Evolutionary conservation across 257 asterid species (phyloP).

Genomic region (Solanum commersonii): DNA sequence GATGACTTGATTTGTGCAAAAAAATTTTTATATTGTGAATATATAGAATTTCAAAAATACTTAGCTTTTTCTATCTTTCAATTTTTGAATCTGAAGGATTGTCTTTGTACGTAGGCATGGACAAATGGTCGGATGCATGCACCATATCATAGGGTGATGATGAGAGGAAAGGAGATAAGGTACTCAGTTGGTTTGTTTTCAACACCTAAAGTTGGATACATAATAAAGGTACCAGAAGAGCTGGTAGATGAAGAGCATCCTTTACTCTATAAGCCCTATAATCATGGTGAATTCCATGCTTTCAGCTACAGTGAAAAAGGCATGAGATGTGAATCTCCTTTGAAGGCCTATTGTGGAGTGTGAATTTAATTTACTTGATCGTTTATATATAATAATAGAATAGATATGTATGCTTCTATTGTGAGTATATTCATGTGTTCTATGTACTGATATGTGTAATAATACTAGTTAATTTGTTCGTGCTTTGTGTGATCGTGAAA

Average conservation of each 20-base stretch:
- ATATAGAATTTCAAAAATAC: background rate
- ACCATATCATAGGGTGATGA: constrained; percentile 35
- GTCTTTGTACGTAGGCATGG: constrained; percentile 36
- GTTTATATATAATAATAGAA: no score
- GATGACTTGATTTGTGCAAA: background rate
- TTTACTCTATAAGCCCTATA: constrained; percentile 37
- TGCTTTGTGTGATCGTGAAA: no score
- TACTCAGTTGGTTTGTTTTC: constrained; percentile 34
- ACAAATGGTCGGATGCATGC: constrained; percentile 44
- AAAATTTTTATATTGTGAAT: no score
- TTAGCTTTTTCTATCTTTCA: no score
- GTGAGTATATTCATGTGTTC: no score
- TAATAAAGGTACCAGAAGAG: constrained; percentile 29
- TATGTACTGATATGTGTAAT: no score
- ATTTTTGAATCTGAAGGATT: no score
- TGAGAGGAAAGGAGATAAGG: constrained; percentile 28
- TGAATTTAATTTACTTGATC: background rate
- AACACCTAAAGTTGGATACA: constrained; percentile 14
- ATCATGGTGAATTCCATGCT: constrained; percentile 18
- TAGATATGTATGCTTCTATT: no score
- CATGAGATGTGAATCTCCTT: constrained; percentile 13
- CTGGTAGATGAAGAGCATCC: constrained; percentile 45
- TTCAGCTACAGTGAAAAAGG: constrained; percentile 22
- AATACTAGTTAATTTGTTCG: no score
- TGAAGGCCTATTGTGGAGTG: constrained; percentile 35